These are phyloP conservation scores for Rhynchosporium graminicola DNA, from an alignment of 2,329 filamentous ascomycete species.

Conservation along the genomic window DNA sequence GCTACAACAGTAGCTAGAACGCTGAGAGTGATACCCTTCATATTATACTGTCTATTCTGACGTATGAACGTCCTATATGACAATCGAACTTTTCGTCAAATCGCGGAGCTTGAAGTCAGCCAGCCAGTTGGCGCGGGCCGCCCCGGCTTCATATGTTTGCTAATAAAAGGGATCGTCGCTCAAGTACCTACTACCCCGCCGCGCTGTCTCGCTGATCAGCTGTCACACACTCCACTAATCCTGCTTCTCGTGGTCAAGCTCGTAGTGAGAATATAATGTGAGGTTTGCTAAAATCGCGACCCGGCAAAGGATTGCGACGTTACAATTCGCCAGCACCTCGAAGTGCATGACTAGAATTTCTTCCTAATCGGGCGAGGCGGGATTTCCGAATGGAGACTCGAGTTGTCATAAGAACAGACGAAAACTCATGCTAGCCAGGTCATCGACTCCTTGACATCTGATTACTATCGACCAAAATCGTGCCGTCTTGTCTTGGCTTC, in stretches of 20 bases:
- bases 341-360: not conserved
- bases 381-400: not conserved
- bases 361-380: not conserved
- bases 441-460: no score
- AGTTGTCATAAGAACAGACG: not conserved
- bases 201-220: not conserved
- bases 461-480: no score
- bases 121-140: constrained; percentile 1
- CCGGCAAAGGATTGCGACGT: constrained; percentile 19
- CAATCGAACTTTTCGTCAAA: not conserved
- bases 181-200: constrained; percentile 7
- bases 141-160: not conserved
- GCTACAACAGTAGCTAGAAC: not conserved
- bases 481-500: no score
- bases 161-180: not conserved
- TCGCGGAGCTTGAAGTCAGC: not conserved
- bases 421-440: no score
- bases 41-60: not conserved
- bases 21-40: not conserved
- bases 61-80: not conserved
- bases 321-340: constrained; percentile 17
- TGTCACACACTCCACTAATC: constrained; percentile 10
- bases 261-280: not conserved
- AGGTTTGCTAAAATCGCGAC: not conserved
- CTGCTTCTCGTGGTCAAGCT: not conserved